Base-by-base conservation (phyloP, 306 rosid genomes). In the Vicia sativa region DNA sequence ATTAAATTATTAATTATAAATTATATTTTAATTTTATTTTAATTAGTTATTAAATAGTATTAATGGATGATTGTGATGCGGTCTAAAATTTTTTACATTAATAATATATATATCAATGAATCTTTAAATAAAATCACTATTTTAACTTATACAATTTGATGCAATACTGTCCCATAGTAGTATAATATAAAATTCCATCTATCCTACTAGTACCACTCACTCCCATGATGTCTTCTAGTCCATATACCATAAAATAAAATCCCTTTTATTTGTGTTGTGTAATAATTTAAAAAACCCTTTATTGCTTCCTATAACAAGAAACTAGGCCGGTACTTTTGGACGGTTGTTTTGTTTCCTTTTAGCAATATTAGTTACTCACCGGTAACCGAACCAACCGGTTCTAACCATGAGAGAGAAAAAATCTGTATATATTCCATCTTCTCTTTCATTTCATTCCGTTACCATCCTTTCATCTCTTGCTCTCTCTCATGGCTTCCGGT, bases 321-420 rank as follows among this genome's bases (percentile, higher is more conserved):
- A 58, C 70, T 46, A 16, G 35, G 82, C 74, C 66, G 70, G 62
- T 66, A 67, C 38, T 62, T 59, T 19, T 35, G 74, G 74, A 80
- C 75, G 81, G 82, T 63, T 78, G 84, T 77, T 80, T 62, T 76
- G 84, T 76, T 80, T 11, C 52, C 72, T 49, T 44, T 14, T 12
- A 11, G n/a, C 45, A 41, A 41, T 11, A 70, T 42, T 75, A 70
- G 55, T 57, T 52, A 52, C 31, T 19, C 14, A 89, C 95, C 76
- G 84, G 83, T 56, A 23, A 90, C 96, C 95, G 82, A 57, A 16
- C 64, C 7, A 78, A 67, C 75, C 84, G 77, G 95, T 93, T 56
- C 10, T n/a, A 15, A 25, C 7, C 23, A 78, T 67, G 74, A 75
- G 77, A 75, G 82, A 79, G 81, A 79, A 78, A 85, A 80, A n/a